Percentiles rank a stretch among this genome's conserved stretches.
Evolutionary conservation across 176 grass and related monocot genomes (phyloP).

Genomic region (Coix lacrymajobi): DNA sequence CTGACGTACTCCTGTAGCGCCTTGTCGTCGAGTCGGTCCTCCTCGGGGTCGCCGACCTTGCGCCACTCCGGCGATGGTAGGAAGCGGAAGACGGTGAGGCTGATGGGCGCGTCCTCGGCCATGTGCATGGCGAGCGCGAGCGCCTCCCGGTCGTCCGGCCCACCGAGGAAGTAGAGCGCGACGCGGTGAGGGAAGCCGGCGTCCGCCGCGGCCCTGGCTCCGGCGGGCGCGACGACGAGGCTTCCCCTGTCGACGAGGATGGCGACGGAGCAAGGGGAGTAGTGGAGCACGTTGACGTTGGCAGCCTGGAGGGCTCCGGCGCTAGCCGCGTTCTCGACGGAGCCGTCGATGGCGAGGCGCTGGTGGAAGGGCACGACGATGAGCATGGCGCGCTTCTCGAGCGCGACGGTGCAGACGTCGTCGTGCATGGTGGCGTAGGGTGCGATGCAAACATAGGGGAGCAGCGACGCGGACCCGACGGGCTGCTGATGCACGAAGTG

Average conservation of each 20-base stretch:
- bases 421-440: conserved; percentile 83
- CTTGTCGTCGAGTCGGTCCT: conserved; percentile 50
- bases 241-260: conserved; percentile 57
- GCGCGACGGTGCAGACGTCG: conserved; percentile 74
- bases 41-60: background rate
- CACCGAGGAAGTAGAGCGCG: conserved; percentile 74
- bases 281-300: conserved; percentile 57
- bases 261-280: conserved; percentile 72
- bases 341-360: conserved; percentile 43
- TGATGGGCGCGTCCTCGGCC: conserved; percentile 41
- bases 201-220: background rate
- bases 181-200: conserved; percentile 27
- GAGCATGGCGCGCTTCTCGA: conserved; percentile 57
- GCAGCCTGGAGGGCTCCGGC: conserved; percentile 38
- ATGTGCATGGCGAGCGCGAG: conserved; percentile 57
- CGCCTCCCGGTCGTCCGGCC: conserved; percentile 71
- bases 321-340: conserved; percentile 22
- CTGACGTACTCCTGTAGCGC: conserved; percentile 35
- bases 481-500: conserved; percentile 36
- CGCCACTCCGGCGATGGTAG: conserved; percentile 28
- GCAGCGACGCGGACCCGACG: conserved; percentile 29
- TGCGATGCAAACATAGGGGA: conserved; percentile 59
- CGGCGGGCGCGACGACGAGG: background rate
- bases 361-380: conserved; percentile 78
- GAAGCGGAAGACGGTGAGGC: conserved; percentile 58